Base-by-base conservation (phyloP, 805 yeast species). In the Wickerhamiella sorbophila region DNA sequence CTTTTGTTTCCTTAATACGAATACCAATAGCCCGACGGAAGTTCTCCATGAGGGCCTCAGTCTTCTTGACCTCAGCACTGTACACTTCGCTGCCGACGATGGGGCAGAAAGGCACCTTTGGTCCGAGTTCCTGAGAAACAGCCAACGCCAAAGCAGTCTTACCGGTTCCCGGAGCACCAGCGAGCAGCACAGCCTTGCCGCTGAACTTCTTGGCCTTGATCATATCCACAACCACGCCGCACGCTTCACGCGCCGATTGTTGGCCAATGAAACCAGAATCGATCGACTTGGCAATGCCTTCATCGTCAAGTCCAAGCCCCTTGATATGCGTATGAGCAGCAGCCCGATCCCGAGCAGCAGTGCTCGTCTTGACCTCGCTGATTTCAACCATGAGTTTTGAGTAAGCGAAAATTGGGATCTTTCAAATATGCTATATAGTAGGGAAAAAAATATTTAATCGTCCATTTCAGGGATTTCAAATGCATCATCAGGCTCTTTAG, bases 81-180 rank as follows among this genome's bases (percentile, higher is more conserved):
- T 78, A 91, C 46, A 91, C 68, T 63, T 91, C 98, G 44, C 86
- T 75, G 31, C 96, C 98, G 19, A 93, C 96, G 54, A 91, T 78
- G 3, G 97, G 97, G 56, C 95, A 87, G 59, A 91, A 91, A 37
- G 98, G 98, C 42, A 91, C 97, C 57, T 88, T 86, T 32, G 94
- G 91, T 4, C 98, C 98, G 53, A 91, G 69, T 59, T 85, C 95
- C 60, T 91, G 97, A 3, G 96, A 84, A 43, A 91, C 77, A 1
- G 96, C 98, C 54, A 91, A 70, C 0, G 97, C 97, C 54, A 91
- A 71, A 1, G 98, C 98, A 2, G 98, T 91, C 60, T 91, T 91
- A 58, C 98, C 98, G 4, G 97, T 88, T 0, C 97, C 95, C 8
- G 98, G 97, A 4, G 94, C 94, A 40, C 98, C 98, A 1, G 98